These are phyloP conservation scores for Neopestalotiopsis rosae DNA, from an alignment of 2,329 filamentous ascomycete species.

Conservation along the genomic window DNA sequence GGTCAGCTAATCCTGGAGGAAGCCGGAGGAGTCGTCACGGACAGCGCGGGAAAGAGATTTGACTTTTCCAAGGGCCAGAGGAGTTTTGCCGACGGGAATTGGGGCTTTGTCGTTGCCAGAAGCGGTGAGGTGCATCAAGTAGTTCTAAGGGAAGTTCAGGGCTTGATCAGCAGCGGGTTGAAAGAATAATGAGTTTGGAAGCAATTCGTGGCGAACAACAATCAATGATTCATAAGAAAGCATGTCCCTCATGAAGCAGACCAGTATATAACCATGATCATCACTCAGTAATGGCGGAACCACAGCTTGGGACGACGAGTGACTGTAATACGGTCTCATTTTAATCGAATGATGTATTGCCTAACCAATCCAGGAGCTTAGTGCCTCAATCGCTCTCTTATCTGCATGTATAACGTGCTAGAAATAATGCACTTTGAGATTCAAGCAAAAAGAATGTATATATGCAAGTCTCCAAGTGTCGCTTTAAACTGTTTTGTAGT, in stretches of 20 bases:
- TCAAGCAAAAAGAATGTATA: no score
- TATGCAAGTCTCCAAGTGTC: no score
- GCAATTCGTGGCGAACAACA: not conserved
- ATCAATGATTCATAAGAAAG: not conserved
- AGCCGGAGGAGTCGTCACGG: conserved; percentile 53
- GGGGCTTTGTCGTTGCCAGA: conserved; percentile 9
- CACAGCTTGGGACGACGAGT: no score
- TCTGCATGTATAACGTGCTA: no score
- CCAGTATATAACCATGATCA: no score
- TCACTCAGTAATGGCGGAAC: no score
- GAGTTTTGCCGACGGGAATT: conserved; percentile 5
- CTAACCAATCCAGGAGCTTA: no score
- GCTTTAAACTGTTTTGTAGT: no score
- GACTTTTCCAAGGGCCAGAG: conserved; percentile 5
- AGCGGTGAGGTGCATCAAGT: not conserved
- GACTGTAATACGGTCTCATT: no score
- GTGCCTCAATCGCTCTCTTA: no score
- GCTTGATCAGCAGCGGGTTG: not conserved
- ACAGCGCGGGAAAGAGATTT: conserved; percentile 46
- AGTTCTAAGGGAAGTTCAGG: conserved; percentile 5
- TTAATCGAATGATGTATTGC: no score
- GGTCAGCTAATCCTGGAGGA: conserved; percentile 57
- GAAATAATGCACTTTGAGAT: no score
- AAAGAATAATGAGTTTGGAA: not conserved
- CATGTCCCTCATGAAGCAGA: not conserved